Conservation (phyloP, 495 filamentous ascomycete genomes). For the Bombardia bombarda region DNA sequence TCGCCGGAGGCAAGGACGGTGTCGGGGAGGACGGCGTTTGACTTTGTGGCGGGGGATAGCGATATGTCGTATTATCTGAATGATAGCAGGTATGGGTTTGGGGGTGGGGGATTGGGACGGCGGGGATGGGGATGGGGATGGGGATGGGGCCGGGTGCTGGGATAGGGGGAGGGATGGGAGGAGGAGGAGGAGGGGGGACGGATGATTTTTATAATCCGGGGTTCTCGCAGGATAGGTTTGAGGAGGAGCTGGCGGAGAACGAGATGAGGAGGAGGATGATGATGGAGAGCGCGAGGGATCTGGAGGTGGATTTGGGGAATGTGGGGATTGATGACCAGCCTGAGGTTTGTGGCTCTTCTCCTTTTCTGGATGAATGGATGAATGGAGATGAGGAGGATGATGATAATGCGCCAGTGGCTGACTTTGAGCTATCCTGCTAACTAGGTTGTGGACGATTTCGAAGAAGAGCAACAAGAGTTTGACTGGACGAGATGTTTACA, state of each 20-base stretch:
- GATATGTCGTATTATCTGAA: conserved; percentile 94
- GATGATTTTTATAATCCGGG: conserved; percentile 95
- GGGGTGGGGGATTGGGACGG: too few species aligned
- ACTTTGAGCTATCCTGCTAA: conserved; percentile 6
- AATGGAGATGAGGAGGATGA: too few species aligned
- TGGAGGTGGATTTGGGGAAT: conserved; percentile 95
- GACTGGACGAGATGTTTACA: conserved; percentile 94
- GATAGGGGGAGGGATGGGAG: too few species aligned
- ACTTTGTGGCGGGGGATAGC: conserved; percentile 89
- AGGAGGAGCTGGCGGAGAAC: conserved; percentile 95
- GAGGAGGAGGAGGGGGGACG: conserved; percentile 75
- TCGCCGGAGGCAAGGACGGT: conserved; percentile 94
- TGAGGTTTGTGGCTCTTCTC: conserved; percentile 49
- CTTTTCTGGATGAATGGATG: too few species aligned
- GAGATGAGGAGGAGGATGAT: conserved; percentile 96
- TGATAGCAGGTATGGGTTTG: conserved; percentile 86
- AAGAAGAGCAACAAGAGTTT: conserved; percentile 89
- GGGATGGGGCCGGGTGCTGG: too few species aligned
- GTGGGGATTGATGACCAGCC: conserved; percentile 93
- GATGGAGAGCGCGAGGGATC: conserved; percentile 97
- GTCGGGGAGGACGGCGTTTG: conserved; percentile 88
- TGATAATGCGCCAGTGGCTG: conserved; percentile 4
- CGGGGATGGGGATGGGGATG: too few species aligned
- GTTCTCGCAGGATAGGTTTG: conserved; percentile 87
- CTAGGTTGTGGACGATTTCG: conserved; percentile 72